phyloP scores from a whole-genome alignment of 495 filamentous ascomycete genomes.

The Hypoxylon subgilvum region DNA sequence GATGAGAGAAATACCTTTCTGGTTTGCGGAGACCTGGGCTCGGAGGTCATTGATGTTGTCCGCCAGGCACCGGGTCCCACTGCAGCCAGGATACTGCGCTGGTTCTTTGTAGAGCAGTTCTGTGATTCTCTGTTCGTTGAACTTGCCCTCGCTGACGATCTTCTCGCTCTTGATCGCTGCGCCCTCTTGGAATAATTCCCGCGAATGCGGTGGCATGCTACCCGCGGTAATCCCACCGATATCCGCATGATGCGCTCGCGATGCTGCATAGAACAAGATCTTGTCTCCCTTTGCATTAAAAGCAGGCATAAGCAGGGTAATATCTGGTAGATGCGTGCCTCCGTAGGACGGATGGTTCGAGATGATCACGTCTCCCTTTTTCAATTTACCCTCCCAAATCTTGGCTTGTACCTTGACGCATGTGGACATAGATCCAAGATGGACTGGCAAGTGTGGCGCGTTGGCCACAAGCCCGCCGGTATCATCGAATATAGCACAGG shows the following conservation, averaged over 20 bases:
- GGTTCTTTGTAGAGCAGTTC: slow-evolving; percentile 85
- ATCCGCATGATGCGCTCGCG: slow-evolving; percentile 93
- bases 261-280: slow-evolving; percentile 97
- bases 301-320: slow-evolving; percentile 92
- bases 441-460: slow-evolving; percentile 91
- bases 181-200: slow-evolving; percentile 92
- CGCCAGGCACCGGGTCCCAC: slow-evolving; percentile 84
- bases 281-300: slow-evolving; percentile 76
- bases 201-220: slow-evolving; percentile 94
- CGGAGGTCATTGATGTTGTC: slow-evolving; percentile 97
- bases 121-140: slow-evolving; percentile 85
- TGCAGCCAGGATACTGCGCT: slow-evolving; percentile 83
- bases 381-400: slow-evolving; percentile 89
- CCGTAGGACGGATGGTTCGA: slow-evolving; percentile 96
- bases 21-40: slow-evolving; percentile 94
- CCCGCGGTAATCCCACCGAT: slow-evolving; percentile 96
- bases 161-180: slow-evolving; percentile 94
- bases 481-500: slow-evolving; percentile 91
- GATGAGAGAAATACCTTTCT: slow-evolving; percentile 93
- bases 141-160: slow-evolving; percentile 85
- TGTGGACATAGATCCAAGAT: slow-evolving; percentile 91
- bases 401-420: slow-evolving; percentile 91
- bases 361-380: slow-evolving; percentile 90
- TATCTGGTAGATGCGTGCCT: slow-evolving; percentile 81
- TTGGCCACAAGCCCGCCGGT: slow-evolving; percentile 94